Conservation (phyloP, 2,329 filamentous ascomycete genomes). For the Fusarium proliferatum region DNA sequence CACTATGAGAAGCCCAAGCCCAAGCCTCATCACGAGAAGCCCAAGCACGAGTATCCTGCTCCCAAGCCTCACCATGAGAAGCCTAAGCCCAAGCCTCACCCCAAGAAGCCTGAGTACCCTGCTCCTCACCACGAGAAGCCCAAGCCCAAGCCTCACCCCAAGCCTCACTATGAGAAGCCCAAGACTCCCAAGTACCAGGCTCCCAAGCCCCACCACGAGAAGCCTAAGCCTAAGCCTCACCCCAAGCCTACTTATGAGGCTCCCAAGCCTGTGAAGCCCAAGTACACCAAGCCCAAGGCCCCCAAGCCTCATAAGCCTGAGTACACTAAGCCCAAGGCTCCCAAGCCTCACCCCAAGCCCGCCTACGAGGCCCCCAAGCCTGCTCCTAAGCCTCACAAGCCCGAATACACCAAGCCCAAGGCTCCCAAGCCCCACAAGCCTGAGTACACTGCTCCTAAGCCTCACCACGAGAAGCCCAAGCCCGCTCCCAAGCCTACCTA, state of each 20-base stretch:
- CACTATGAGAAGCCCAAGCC: conserved; percentile 8
- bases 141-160: too few relatives aligned
- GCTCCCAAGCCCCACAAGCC: not conserved
- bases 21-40: conserved; percentile 15
- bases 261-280: not conserved
- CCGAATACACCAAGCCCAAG: not conserved
- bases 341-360: not conserved
- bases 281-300: not conserved
- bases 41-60: not conserved
- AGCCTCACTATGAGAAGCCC: too few relatives aligned
- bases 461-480: not conserved
- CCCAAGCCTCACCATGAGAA: not conserved
- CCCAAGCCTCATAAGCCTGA: not conserved
- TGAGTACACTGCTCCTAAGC: not conserved
- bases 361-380: not conserved
- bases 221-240: not conserved
- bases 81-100: not conserved
- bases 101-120: not conserved
- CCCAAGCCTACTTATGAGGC: not conserved
- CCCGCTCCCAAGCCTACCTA: not conserved
- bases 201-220: not conserved
- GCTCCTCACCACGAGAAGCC: too few relatives aligned
- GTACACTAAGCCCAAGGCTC: not conserved
- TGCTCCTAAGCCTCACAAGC: not conserved
- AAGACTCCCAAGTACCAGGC: too few relatives aligned